phyloP scores from a whole-genome alignment of 768 basidiomycete genomes.

The Ramaria sp. region DNA sequence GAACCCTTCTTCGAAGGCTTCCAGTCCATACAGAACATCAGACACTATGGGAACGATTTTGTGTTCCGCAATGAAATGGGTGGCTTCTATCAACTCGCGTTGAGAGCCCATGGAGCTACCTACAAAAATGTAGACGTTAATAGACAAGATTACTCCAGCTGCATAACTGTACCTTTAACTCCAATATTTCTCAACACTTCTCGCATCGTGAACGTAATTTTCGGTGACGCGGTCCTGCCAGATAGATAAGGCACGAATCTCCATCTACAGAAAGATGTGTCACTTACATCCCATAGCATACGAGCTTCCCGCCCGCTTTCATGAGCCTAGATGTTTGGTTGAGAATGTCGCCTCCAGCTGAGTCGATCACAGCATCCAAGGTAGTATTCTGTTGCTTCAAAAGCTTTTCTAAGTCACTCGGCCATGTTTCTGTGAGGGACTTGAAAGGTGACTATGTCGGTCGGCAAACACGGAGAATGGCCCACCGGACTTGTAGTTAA shows the following conservation, averaged over 20 bases:
- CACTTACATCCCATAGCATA: slow-evolving; percentile 57
- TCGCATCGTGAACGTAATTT: slow-evolving; percentile 62
- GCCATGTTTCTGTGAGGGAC: slow-evolving; percentile 36
- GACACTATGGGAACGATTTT: slow-evolving; percentile 62
- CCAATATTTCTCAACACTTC: slow-evolving; percentile 67
- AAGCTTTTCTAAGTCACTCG: slow-evolving; percentile 31
- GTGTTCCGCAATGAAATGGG: slow-evolving; percentile 54
- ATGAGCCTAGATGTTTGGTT: slow-evolving; percentile 36
- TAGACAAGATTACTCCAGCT: background rate
- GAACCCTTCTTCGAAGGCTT: slow-evolving; percentile 58
- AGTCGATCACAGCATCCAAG: slow-evolving; percentile 58
- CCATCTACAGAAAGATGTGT: background rate
- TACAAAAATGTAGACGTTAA: slow-evolving; percentile 17
- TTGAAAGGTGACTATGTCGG: background rate
- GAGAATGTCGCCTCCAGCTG: slow-evolving; percentile 58
- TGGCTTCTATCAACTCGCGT: slow-evolving; percentile 62
- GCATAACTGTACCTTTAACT: slow-evolving; percentile 42
- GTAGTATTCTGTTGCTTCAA: slow-evolving; percentile 24
- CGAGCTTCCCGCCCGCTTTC: slow-evolving; percentile 45
- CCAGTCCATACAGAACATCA: slow-evolving; percentile 56
- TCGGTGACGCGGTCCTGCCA: slow-evolving; percentile 47
- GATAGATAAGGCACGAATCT: background rate
- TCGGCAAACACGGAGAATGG: background rate
- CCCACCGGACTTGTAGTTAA: slow-evolving; percentile 4
- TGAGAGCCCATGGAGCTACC: slow-evolving; percentile 82